Base-by-base conservation (phyloP, 305 asterid species). In the Fraxinus latifolia region DNA sequence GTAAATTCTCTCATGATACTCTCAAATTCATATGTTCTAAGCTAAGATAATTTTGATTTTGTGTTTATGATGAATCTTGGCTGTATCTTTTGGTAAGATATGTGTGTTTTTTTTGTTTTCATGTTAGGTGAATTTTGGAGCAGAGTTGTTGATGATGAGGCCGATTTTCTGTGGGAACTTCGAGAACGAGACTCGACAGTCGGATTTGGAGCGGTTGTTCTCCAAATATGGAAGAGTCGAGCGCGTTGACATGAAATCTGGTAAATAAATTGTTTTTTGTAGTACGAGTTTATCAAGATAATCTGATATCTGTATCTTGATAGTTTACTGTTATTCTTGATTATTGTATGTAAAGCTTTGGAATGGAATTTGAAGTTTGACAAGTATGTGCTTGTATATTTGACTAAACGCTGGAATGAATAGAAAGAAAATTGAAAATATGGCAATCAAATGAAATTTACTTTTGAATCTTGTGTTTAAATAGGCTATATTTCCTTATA, bases 191-290 rank as follows among this genome's bases (percentile, higher is more conserved):
- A 89, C 95, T 82, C 95, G 94, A 27, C 97, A 90, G 78, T 90
- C 97, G 39, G 95, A 91, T 58, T 83, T 93, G 89, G 94, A 93
- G 83, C 90, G 95, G 2, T 29, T 90, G 74, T 91, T 93, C 83
- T 87, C 93, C 53, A 93, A 93, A 83, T 89, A 90, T 71, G 97
- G 95, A 79, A 90, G 90, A 86, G 85, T 93, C 31, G 97, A 91
- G 21, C 97, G 94, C 3, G 91, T 93, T n/a, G 97, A 91, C 84
- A 91, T 91, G 92, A 93, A 93, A 89, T 90, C 94, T 85, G 93
- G 95, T 90, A 87, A 70, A 17, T 17, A 67, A 27, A 8, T 67
- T 23, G 31, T 1, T 23, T 27, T 67, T 67, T 3, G 74, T n/a
- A 9, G 33, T 76, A 0, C 37, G 12, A 27, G 12, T 23, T 75